Base-by-base conservation (phyloP, 2,329 filamentous ascomycete species). In the Arthroderma sp. region DNA sequence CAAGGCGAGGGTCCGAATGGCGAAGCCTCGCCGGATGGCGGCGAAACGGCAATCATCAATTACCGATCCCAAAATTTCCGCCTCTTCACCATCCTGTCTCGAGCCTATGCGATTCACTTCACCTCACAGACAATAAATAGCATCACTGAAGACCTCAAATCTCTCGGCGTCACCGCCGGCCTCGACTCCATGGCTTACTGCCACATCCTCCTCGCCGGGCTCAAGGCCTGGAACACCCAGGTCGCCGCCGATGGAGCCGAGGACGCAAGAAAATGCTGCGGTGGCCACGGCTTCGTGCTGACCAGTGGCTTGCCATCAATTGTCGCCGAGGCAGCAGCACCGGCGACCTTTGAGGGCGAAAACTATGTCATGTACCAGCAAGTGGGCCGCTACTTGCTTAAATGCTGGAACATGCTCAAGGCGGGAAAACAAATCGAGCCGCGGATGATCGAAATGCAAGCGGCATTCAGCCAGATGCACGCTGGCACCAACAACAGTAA, bases 311-410 rank as follows among this genome's bases (percentile, higher is more conserved):
- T 64, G 4, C 55, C 53, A n/a, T 53, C 56, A 6, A 61, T 63
- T 15, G 53, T 60, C 8, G 51, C 53, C 29, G 48, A 52, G 22
- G 43, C 54, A 4, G 54, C 53, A 1, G 58, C 53, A 4, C 51
- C 51, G 1, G 51, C 52, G 7, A 64, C 61, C 0, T 60, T 62
- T 30, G 62, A 65, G 37, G 66, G 65, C 5, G 66, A 68, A 44
- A 68, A 65, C 38, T 64, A 62, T 43, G 63, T 65, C 5, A 59
- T 68, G 46, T 60, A 60, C 46, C 63, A 65, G 44, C 61, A 68
- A 52, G 53, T 65, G 15, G 55, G 57, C 4, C 53, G 56, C 2
- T 54, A 55, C 36, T 51, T 66, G 33, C 30, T 47, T 10, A 49
- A 47, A 43, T 15, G 47, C 32, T 42, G 40, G 15, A 42, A 45